Evolutionary conservation across 768 basidiomycete genomes (phyloP).

Genomic region (Scleroderma bovista): DNA sequence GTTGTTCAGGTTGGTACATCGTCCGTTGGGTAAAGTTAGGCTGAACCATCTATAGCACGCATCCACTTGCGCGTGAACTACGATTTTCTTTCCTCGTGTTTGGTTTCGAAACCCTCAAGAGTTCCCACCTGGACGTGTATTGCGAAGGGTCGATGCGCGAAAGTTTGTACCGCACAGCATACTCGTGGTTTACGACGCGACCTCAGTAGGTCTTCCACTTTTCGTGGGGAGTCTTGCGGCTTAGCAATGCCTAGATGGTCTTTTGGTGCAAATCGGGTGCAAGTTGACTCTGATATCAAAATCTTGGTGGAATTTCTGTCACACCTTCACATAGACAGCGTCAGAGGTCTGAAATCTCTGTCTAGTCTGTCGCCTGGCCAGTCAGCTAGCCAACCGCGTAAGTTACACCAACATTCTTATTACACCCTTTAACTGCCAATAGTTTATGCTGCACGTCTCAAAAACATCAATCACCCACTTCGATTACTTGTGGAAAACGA

Average conservation of each 20-base stretch:
- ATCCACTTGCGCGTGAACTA: conserved; percentile 85
- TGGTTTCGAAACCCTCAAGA: conserved; percentile 87
- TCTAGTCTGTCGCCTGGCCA: conserved; percentile 60
- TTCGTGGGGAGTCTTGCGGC: not conserved
- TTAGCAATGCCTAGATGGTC: conserved; percentile 65
- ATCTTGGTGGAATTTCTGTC: conserved; percentile 79
- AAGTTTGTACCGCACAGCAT: conserved; percentile 71
- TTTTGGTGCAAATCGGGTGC: conserved; percentile 89
- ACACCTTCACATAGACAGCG: conserved; percentile 67
- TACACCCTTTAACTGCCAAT: conserved; percentile 8
- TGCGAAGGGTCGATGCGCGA: conserved; percentile 76
- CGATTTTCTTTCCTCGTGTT: conserved; percentile 89
- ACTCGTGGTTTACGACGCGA: conserved; percentile 90
- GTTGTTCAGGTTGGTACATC: conserved; percentile 59
- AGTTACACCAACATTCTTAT: conserved; percentile 10
- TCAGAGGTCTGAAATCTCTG: conserved; percentile 51
- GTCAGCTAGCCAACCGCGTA: conserved; percentile 38
- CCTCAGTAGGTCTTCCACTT: conserved; percentile 64
- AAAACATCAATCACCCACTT: conserved; percentile 68
- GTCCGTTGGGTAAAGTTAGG: not conserved
- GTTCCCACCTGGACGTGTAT: conserved; percentile 77
- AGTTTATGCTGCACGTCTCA: conserved; percentile 60
- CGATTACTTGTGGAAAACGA: conserved; percentile 87
- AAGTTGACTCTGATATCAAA: conserved; percentile 85
- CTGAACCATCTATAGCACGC: conserved; percentile 52